Evolutionary conservation across 352 stramenopile genomes (phyloP).

Genomic region (Phytophthora pluvialis): DNA sequence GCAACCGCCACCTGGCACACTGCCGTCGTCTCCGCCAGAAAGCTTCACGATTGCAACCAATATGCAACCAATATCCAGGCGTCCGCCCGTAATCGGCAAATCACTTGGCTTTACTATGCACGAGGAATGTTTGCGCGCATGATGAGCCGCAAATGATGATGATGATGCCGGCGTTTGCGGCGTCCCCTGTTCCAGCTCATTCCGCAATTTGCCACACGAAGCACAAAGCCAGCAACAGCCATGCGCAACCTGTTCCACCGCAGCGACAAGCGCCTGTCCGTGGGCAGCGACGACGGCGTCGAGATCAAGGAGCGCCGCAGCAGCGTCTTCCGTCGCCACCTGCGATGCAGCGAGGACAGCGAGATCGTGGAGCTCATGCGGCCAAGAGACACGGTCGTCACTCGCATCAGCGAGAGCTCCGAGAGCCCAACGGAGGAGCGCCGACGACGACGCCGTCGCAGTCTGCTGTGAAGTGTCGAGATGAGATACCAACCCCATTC

Average conservation of each 20-base stretch:
- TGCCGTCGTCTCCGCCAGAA: not conserved
- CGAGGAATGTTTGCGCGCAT: conserved; percentile 28
- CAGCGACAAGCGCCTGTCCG: conserved; percentile 25
- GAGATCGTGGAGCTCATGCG: conserved; percentile 47
- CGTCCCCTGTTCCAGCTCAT: conserved; percentile 10
- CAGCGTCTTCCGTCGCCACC: conserved; percentile 31
- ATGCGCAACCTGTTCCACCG: conserved; percentile 51
- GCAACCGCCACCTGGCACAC: no score
- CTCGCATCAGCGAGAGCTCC: conserved; percentile 24
- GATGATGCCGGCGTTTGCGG: not conserved
- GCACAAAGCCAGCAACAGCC: conserved; percentile 15
- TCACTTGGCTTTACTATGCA: conserved; percentile 23
- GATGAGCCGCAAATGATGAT: conserved; percentile 3
- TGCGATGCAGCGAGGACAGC: conserved; percentile 19
- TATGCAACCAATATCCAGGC: conserved; percentile 8
- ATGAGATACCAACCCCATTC: not conserved
- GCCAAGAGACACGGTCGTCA: conserved; percentile 50
- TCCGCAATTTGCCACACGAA: conserved; percentile 23
- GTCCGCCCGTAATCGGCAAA: conserved; percentile 10
- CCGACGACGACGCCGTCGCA: conserved; percentile 30
- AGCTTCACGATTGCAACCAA: not conserved
- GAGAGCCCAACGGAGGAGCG: conserved; percentile 27
- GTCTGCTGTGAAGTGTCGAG: conserved; percentile 4
- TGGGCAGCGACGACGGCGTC: conserved; percentile 19
- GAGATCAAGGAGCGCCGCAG: conserved; percentile 37